These are phyloP conservation scores for Emydomyces testavorans DNA, from an alignment of 2,329 filamentous ascomycete species.

Conservation along the genomic window DNA sequence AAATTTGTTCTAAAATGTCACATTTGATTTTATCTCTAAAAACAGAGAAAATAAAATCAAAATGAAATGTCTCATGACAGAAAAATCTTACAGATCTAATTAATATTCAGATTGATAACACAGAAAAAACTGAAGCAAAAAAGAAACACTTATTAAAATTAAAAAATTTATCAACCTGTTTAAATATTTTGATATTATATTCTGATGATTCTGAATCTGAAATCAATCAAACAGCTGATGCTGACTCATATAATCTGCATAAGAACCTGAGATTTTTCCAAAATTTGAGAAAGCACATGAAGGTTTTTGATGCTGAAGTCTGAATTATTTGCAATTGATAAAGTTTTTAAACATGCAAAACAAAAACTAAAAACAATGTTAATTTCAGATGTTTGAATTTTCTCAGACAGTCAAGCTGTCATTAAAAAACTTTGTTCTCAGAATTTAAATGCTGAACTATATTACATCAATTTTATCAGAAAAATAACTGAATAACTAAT, in stretches of 20 bases:
- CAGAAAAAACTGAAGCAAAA: no score
- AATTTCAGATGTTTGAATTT: slow-evolving; percentile 1
- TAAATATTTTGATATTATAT: no score
- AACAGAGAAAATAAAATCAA: neutral
- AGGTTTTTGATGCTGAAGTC: slow-evolving; percentile 5
- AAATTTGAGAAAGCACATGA: neutral
- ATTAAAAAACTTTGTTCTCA: neutral
- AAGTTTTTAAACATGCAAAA: neutral
- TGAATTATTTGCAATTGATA: slow-evolving; percentile 1
- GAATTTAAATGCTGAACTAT: neutral
- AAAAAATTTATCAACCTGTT: no score
- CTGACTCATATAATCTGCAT: neutral
- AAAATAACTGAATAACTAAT: neutral
- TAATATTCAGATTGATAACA: neutral
- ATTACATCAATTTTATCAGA: neutral
- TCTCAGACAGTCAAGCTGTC: neutral
- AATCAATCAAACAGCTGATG: no score
- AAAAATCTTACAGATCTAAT: neutral
- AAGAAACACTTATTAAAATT: no score
- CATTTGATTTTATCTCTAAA: neutral
- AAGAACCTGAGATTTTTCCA: neutral
- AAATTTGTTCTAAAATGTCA: neutral
- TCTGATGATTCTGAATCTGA: no score
- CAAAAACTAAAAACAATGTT: no score
- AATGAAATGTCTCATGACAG: slow-evolving; percentile 1